Percentiles rank a stretch among this genome's conserved stretches.
Conservation (phyloP, 2,329 filamentous ascomycete genomes). For the Lasiodiplodia citricola region DNA sequence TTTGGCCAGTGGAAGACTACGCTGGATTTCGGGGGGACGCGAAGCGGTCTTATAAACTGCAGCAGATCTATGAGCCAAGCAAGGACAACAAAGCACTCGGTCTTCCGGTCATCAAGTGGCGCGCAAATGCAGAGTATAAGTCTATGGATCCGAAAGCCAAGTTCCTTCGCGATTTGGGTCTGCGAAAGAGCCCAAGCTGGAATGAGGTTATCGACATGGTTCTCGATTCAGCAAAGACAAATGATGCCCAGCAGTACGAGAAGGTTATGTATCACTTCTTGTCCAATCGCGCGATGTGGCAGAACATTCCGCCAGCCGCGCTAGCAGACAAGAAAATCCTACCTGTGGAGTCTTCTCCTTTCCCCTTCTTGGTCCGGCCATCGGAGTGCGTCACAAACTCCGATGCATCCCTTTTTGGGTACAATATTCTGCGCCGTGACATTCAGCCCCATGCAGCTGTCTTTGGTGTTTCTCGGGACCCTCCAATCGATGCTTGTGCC, state of each 20-base stretch:
- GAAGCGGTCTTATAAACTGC: constrained; percentile 42
- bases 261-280: constrained; percentile 17
- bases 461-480: constrained; percentile 85
- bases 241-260: constrained; percentile 12
- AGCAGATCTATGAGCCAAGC: constrained; percentile 44
- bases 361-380: constrained; percentile 70
- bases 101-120: constrained; percentile 59
- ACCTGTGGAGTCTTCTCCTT: constrained; percentile 41
- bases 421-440: constrained; percentile 75
- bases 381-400: constrained; percentile 83
- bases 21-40: constrained; percentile 31
- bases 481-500: constrained; percentile 77
- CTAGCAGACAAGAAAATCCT: constrained; percentile 22
- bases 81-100: constrained; percentile 62
- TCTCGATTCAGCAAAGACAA: constrained; percentile 3
- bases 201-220: constrained; percentile 21
- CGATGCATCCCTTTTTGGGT: constrained; percentile 76
- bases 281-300: constrained; percentile 21
- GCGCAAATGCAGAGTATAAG: constrained; percentile 37
- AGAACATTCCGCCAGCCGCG: background rate
- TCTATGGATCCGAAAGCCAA: constrained; percentile 46
- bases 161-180: constrained; percentile 22
- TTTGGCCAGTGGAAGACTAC: constrained; percentile 26
- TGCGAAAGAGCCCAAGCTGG: constrained; percentile 22
- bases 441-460: constrained; percentile 81